These are phyloP conservation scores for Colletotrichum sp. DNA, from an alignment of 2,329 filamentous ascomycete species.

Conservation along the genomic window DNA sequence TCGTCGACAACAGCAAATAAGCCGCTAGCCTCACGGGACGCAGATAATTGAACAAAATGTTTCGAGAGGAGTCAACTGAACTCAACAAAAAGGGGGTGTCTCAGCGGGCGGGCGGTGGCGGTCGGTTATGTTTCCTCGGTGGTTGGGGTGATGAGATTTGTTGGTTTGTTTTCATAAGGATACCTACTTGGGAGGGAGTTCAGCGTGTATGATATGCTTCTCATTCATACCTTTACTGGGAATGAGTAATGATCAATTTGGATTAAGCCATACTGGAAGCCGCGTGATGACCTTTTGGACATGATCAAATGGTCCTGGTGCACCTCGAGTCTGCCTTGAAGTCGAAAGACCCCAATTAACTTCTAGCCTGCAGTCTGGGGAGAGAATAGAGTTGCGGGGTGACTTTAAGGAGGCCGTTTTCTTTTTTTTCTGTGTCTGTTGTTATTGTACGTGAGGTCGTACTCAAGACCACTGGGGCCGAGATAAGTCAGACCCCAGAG, in stretches of 20 bases:
- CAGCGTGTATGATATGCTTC: conserved; percentile 14
- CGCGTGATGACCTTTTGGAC: background rate
- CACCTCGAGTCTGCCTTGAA: background rate
- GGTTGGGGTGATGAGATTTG: background rate
- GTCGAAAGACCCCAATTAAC: background rate
- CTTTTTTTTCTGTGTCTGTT: background rate
- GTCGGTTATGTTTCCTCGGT: background rate
- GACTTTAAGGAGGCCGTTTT: background rate
- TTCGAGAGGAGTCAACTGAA: background rate
- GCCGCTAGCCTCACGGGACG: background rate
- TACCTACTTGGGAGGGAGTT: conserved; percentile 15
- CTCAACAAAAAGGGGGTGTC: conserved; percentile 1
- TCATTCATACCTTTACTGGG: background rate
- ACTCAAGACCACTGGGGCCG: background rate
- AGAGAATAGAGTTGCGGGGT: background rate
- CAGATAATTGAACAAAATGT: background rate
- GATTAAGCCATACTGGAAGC: background rate
- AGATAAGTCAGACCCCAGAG: background rate
- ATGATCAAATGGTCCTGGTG: background rate
- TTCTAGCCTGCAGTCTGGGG: background rate
- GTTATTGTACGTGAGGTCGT: background rate
- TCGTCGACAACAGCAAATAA: conserved; percentile 75
- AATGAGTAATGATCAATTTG: conserved; percentile 1
- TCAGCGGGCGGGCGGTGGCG: background rate
- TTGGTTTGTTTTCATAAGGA: background rate